phyloP scores from a whole-genome alignment of 2,329 filamentous ascomycete species.

The Nemania bipapillata region DNA sequence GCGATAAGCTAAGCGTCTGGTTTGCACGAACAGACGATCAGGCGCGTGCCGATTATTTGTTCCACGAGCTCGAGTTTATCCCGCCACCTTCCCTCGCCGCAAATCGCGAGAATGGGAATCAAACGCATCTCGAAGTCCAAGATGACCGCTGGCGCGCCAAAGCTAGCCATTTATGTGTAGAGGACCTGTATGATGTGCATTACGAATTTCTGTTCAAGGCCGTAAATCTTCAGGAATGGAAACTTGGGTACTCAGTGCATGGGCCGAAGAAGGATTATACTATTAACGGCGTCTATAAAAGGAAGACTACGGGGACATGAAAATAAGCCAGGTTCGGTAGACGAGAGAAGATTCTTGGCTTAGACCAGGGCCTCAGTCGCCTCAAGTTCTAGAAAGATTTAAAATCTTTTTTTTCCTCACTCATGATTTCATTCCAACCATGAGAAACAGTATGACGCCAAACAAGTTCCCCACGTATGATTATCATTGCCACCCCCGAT shows the following conservation, averaged over 20 bases:
- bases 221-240: slow-evolving; percentile 68
- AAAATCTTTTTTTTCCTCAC: background rate
- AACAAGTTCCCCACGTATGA: background rate
- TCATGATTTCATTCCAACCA: background rate
- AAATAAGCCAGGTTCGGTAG: background rate
- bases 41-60: slow-evolving; percentile 74
- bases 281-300: slow-evolving; percentile 64
- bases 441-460: background rate
- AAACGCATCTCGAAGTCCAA: background rate
- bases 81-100: slow-evolving; percentile 44
- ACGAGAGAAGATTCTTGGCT: background rate
- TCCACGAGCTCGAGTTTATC: slow-evolving; percentile 76
- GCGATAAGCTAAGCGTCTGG: slow-evolving; percentile 75
- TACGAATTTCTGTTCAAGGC: slow-evolving; percentile 74
- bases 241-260: slow-evolving; percentile 71
- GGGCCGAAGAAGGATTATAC: slow-evolving; percentile 80
- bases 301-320: slow-evolving; percentile 41
- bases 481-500: slow-evolving; percentile 6
- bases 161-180: slow-evolving; percentile 75
- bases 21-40: slow-evolving; percentile 74
- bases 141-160: slow-evolving; percentile 67
- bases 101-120: slow-evolving; percentile 20
- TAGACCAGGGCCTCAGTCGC: background rate
- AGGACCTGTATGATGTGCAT: slow-evolving; percentile 76
- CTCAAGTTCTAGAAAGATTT: background rate